Evolutionary conservation across 208 protist species (phyloP).

Genomic region (Porcisia hertigi): DNA sequence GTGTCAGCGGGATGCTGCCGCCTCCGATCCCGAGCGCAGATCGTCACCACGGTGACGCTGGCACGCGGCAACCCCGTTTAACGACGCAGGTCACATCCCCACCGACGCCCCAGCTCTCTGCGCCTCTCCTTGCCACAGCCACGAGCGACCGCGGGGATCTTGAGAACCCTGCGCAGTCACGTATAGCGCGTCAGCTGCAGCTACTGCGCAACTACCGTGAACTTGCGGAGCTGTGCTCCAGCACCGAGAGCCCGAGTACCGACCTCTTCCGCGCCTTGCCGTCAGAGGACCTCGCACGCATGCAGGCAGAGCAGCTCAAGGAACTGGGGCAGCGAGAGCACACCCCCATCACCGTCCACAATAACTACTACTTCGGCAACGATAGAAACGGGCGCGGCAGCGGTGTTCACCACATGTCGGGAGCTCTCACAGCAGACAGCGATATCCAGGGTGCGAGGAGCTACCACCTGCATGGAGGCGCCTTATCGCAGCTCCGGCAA

Average conservation of each 20-base stretch:
- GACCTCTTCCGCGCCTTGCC: constrained; percentile 41
- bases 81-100: constrained; percentile 14
- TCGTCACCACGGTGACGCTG: constrained; percentile 12
- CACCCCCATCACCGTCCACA: constrained; percentile 53
- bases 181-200: constrained; percentile 67
- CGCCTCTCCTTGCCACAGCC: constrained; percentile 1
- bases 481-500: constrained; percentile 8
- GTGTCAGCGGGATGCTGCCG: neutral
- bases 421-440: constrained; percentile 13
- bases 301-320: constrained; percentile 34
- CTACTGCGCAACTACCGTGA: constrained; percentile 72
- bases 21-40: constrained; percentile 16
- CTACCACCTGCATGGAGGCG: constrained; percentile 6
- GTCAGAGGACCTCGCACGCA: constrained; percentile 45
- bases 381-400: constrained; percentile 8
- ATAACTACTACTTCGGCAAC: constrained; percentile 58
- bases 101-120: constrained; percentile 5
- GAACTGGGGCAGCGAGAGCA: constrained; percentile 25
- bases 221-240: constrained; percentile 54
- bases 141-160: constrained; percentile 16
- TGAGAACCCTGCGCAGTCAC: constrained; percentile 43
- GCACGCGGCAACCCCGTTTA: constrained; percentile 13
- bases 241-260: constrained; percentile 37
- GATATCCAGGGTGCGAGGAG: neutral
- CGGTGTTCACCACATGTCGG: constrained; percentile 11